These are phyloP conservation scores for Talaromyces marneffei DNA, from an alignment of 2,329 filamentous ascomycete genomes.

Conservation along the genomic window DNA sequence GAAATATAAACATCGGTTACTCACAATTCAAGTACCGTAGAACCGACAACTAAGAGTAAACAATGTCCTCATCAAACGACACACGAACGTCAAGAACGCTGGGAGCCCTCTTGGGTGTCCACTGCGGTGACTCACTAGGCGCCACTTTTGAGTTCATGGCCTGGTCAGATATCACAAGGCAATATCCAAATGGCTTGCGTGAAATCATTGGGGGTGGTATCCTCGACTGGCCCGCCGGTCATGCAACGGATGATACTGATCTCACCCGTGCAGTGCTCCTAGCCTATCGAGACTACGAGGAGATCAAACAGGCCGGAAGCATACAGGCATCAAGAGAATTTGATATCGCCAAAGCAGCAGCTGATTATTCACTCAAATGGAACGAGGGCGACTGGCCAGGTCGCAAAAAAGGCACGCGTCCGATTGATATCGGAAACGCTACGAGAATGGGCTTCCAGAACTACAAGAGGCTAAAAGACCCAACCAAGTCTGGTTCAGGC, in stretches of 20 bases:
- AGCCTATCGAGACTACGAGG: constrained; percentile 4
- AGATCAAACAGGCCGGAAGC: not conserved
- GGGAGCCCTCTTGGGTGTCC: not conserved
- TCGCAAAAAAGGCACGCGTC: not conserved
- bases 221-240: not conserved
- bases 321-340: not conserved
- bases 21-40: not conserved
- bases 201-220: not conserved
- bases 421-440: constrained; percentile 1
- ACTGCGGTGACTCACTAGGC: constrained; percentile 5
- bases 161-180: constrained; percentile 2
- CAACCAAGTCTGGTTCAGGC: not conserved
- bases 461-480: not conserved
- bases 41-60: not conserved
- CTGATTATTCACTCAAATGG: constrained; percentile 5
- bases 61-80: not conserved
- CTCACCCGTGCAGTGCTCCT: not conserved
- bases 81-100: not conserved
- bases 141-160: constrained; percentile 1
- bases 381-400: constrained; percentile 5
- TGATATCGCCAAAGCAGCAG: not conserved
- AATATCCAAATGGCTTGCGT: not conserved
- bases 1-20: not conserved
- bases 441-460: not conserved
- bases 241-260: constrained; percentile 6